phyloP scores from a whole-genome alignment of 2,329 filamentous ascomycete species.

The Cryphonectria parasitica region DNA sequence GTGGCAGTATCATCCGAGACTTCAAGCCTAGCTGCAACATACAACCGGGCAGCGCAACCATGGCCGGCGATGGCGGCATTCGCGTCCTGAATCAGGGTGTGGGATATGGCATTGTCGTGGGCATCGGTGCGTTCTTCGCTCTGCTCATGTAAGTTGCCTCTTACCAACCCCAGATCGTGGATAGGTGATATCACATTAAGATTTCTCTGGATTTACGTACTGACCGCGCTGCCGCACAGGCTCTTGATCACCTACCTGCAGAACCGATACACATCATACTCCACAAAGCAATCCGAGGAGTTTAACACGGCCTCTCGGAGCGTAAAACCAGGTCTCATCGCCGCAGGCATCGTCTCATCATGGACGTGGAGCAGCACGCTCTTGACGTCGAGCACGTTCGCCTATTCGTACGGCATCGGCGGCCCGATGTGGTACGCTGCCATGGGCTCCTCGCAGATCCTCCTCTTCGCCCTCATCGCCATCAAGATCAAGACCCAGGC shows the following conservation, averaged over 20 bases:
- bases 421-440: slow-evolving; percentile 49
- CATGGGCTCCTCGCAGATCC: slow-evolving; percentile 44
- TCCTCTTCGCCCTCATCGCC: slow-evolving; percentile 46
- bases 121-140: slow-evolving; percentile 50
- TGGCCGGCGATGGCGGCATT: slow-evolving; percentile 24
- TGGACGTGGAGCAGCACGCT: slow-evolving; percentile 55
- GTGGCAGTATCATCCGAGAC: neutral
- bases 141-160: slow-evolving; percentile 40
- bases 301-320: slow-evolving; percentile 51
- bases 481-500: slow-evolving; percentile 47
- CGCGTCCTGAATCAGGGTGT: slow-evolving; percentile 31
- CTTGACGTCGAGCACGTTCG: slow-evolving; percentile 45
- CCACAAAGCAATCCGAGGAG: slow-evolving; percentile 48
- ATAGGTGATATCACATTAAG: neutral
- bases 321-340: slow-evolving; percentile 50
- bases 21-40: no score
- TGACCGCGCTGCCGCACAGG: slow-evolving; percentile 26
- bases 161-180: neutral
- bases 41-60: neutral
- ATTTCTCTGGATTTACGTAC: neutral
- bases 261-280: slow-evolving; percentile 43
- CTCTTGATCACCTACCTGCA: slow-evolving; percentile 45
- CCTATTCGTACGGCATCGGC: slow-evolving; percentile 46
- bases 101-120: slow-evolving; percentile 55
- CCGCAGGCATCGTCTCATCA: slow-evolving; percentile 50